These are phyloP conservation scores for Rhinocladiella mackenziei DNA, from an alignment of 2,329 filamentous ascomycete genomes.

Conservation along the genomic window DNA sequence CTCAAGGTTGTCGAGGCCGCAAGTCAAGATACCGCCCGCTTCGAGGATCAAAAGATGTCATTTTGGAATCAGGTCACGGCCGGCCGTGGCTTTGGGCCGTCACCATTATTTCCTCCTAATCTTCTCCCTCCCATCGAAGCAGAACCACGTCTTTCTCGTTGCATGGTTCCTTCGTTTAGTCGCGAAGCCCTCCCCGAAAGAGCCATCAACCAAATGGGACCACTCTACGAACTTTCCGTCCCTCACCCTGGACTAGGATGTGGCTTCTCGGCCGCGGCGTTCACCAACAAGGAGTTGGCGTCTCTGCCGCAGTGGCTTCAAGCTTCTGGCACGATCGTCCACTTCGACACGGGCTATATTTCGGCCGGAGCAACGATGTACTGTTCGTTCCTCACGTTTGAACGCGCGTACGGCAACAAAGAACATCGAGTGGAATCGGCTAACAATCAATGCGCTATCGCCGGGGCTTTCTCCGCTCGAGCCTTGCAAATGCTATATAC, in stretches of 20 bases:
- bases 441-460: slow-evolving; percentile 30
- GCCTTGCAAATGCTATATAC: slow-evolving; percentile 27
- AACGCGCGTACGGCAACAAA: slow-evolving; percentile 20
- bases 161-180: slow-evolving; percentile 27
- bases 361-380: slow-evolving; percentile 25
- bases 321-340: slow-evolving; percentile 25
- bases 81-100: slow-evolving; percentile 27
- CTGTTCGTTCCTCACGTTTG: slow-evolving; percentile 27
- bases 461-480: slow-evolving; percentile 27
- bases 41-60: slow-evolving; percentile 18
- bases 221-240: slow-evolving; percentile 23
- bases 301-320: slow-evolving; percentile 23
- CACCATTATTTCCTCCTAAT: slow-evolving; percentile 28
- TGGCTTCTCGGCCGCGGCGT: slow-evolving; percentile 23
- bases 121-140: slow-evolving; percentile 24
- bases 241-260: slow-evolving; percentile 27
- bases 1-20: slow-evolving; percentile 22
- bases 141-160: slow-evolving; percentile 21
- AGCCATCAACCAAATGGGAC: slow-evolving; percentile 15
- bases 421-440: slow-evolving; percentile 25
- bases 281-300: slow-evolving; percentile 19
- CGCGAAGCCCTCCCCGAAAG: slow-evolving; percentile 26
- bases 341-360: slow-evolving; percentile 27
- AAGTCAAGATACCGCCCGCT: slow-evolving; percentile 7
- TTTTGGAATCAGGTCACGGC: slow-evolving; percentile 22